Percentiles rank a stretch among this genome's conserved stretches.
Evolutionary conservation across 495 filamentous ascomycete species (phyloP).

Genomic region (Annulohypoxylon maeteangense): DNA sequence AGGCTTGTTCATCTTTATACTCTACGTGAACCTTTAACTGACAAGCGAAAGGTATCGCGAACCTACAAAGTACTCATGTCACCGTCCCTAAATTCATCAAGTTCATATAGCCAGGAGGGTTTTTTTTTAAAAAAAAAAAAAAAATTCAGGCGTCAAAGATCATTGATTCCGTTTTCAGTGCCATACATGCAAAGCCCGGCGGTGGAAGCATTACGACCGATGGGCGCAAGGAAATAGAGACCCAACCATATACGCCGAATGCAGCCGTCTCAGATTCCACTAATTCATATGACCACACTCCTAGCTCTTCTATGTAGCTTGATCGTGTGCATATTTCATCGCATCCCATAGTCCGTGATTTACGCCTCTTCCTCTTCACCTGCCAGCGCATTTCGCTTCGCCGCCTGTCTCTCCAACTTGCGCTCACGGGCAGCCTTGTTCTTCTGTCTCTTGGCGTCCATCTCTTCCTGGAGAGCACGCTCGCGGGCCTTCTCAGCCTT

Average conservation of each 20-base stretch:
- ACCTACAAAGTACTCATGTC: no score
- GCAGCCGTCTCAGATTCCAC: constrained; percentile 61
- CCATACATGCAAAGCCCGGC: constrained; percentile 61
- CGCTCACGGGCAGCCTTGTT: constrained; percentile 99
- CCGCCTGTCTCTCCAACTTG: constrained; percentile 84
- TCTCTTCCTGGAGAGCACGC: constrained; percentile 94
- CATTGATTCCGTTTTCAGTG: constrained; percentile 67
- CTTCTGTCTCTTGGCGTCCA: constrained; percentile 99
- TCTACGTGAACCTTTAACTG: no score
- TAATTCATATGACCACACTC: constrained; percentile 51
- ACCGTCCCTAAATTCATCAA: no score
- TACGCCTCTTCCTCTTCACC: constrained; percentile 78
- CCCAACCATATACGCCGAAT: constrained; percentile 67
- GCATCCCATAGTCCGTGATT: constrained; percentile 49
- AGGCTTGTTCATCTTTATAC: no score
- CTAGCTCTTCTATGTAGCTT: constrained; percentile 46
- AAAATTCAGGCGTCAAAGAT: constrained; percentile 50
- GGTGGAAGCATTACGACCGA: constrained; percentile 54
- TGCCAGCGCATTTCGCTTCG: constrained; percentile 87
- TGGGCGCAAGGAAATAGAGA: constrained; percentile 60
- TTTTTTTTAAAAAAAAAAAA: constrained; percentile 3
- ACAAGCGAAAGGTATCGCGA: no score
- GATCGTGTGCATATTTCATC: constrained; percentile 45
- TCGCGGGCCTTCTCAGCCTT: constrained; percentile 99
- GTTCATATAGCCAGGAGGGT: no score